These are phyloP conservation scores for Abortiporus biennis DNA, from an alignment of 1,284 basidiomycete species.

Conservation along the genomic window DNA sequence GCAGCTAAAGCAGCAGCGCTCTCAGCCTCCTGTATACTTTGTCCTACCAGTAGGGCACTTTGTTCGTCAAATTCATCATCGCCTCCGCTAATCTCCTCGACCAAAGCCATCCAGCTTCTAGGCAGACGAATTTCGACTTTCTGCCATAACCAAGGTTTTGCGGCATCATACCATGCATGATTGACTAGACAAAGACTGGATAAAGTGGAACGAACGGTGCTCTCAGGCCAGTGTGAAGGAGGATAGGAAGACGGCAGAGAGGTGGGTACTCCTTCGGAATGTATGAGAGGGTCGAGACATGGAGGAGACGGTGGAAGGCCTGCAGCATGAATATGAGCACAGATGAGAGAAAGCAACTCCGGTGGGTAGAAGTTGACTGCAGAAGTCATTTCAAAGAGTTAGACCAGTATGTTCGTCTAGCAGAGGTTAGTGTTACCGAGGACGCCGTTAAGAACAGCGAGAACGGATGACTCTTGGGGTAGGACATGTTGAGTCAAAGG, in stretches of 20 bases:
- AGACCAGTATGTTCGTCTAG: constrained; percentile 10
- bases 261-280: constrained; percentile 46
- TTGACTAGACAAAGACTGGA: constrained; percentile 67
- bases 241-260: constrained; percentile 66
- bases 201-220: constrained; percentile 53
- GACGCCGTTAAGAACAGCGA: background rate
- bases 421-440: background rate
- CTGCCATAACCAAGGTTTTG: constrained; percentile 77
- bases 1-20: constrained; percentile 42
- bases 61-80: constrained; percentile 51
- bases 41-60: constrained; percentile 55
- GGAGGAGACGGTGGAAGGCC: constrained; percentile 46
- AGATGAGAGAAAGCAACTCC: constrained; percentile 63
- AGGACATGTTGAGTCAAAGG: too few species aligned
- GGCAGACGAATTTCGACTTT: constrained; percentile 76
- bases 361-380: constrained; percentile 36
- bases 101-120: constrained; percentile 70
- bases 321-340: constrained; percentile 58
- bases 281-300: constrained; percentile 66
- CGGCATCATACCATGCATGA: constrained; percentile 68
- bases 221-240: constrained; percentile 60
- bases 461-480: background rate
- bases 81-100: constrained; percentile 70
- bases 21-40: constrained; percentile 57
- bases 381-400: constrained; percentile 11